phyloP scores from a whole-genome alignment of 1,139 yeast genomes.

The Yamadazyma epiphylla region DNA sequence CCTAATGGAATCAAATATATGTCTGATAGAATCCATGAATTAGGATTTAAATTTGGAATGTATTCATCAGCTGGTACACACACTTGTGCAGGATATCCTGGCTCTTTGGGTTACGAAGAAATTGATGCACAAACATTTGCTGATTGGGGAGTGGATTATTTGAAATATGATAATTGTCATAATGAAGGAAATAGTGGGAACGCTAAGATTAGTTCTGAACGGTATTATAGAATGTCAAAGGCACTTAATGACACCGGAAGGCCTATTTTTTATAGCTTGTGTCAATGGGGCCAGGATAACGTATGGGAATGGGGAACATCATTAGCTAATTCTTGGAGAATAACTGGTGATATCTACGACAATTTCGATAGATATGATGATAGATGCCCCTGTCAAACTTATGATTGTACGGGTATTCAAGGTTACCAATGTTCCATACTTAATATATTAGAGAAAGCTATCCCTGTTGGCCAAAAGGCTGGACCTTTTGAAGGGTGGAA shows the following conservation, averaged over 20 bases:
- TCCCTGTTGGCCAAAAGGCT: constrained; percentile 17
- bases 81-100: constrained; percentile 24
- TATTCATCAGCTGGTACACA: constrained; percentile 22
- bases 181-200: constrained; percentile 20
- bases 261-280: constrained; percentile 20
- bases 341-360: too few relatives aligned
- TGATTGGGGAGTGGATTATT: constrained; percentile 22
- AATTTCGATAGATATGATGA: constrained; percentile 18
- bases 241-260: constrained; percentile 22
- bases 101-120: constrained; percentile 20
- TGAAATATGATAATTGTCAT: constrained; percentile 25
- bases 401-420: constrained; percentile 14
- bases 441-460: constrained; percentile 19
- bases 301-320: too few relatives aligned
- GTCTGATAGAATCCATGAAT: constrained; percentile 17
- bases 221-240: constrained; percentile 21
- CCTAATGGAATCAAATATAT: constrained; percentile 21
- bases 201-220: constrained; percentile 14
- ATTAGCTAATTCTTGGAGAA: too few relatives aligned
- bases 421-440: constrained; percentile 21
- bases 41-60: constrained; percentile 23
- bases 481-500: constrained; percentile 20
- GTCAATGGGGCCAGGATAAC: constrained; percentile 30
- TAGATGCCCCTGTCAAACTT: constrained; percentile 21
- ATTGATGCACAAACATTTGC: constrained; percentile 22